These are phyloP conservation scores for Margaritispora aquatica DNA, from an alignment of 495 filamentous ascomycete species.

Conservation along the genomic window DNA sequence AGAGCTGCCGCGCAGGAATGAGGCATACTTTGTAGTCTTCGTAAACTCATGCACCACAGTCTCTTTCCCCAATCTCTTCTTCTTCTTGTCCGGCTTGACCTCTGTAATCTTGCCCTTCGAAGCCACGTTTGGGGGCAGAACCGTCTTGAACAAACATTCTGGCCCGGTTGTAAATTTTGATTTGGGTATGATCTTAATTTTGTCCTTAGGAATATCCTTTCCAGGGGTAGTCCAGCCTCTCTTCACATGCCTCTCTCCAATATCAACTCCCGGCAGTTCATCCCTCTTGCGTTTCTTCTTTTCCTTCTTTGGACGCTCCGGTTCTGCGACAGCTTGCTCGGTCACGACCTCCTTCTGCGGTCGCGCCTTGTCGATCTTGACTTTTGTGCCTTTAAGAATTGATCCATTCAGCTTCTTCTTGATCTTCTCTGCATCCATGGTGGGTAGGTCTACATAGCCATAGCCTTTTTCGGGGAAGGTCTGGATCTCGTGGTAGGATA, in stretches of 20 bases:
- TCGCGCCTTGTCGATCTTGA: conserved; percentile 73
- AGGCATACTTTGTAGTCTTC: conserved; percentile 69
- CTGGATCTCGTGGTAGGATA: conserved; percentile 76
- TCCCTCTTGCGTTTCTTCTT: conserved; percentile 61
- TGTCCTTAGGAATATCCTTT: conserved; percentile 32
- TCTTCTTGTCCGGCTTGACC: conserved; percentile 35
- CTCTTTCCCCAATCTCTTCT: conserved; percentile 43
- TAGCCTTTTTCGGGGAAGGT: conserved; percentile 86
- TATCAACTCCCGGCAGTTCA: conserved; percentile 59
- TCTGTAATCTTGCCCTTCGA: conserved; percentile 29
- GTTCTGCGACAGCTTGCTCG: conserved; percentile 30
- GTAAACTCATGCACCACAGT: conserved; percentile 75
- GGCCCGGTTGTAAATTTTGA: conserved; percentile 74
- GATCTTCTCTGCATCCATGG: conserved; percentile 76
- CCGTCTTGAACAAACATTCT: conserved; percentile 80
- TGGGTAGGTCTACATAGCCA: conserved; percentile 81
- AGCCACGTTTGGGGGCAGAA: conserved; percentile 55
- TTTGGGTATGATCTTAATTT: conserved; percentile 50
- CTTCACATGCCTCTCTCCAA: conserved; percentile 75
- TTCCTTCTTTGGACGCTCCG: conserved; percentile 30
- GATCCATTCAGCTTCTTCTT: conserved; percentile 90
- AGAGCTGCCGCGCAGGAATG: conserved; percentile 55
- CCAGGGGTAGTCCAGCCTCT: conserved; percentile 69
- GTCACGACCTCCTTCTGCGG: conserved; percentile 29
- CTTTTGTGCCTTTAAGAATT: conserved; percentile 76